Percentiles rank a stretch among this genome's conserved stretches.
These are phyloP conservation scores for Phialophora tarda DNA, from an alignment of 2,329 filamentous ascomycete genomes.

Conservation along the genomic window DNA sequence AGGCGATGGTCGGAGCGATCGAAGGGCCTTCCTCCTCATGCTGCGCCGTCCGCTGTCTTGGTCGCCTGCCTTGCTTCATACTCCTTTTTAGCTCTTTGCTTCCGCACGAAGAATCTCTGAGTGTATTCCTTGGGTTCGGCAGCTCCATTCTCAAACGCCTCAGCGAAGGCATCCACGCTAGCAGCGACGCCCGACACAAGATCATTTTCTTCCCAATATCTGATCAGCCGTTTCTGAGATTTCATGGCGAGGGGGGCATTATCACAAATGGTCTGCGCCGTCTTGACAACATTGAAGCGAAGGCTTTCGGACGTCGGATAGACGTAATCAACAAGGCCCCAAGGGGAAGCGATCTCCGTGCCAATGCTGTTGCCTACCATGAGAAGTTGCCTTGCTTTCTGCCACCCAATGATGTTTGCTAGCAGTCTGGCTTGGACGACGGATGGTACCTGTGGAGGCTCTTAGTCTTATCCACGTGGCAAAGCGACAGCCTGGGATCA, in stretches of 20 bases:
- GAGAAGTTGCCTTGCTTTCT: conserved; percentile 34
- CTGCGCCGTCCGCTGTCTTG: not conserved
- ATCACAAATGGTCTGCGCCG: conserved; percentile 6
- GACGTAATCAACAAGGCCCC: conserved; percentile 33
- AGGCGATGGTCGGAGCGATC: not conserved
- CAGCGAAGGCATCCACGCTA: conserved; percentile 42
- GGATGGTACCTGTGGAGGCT: conserved; percentile 26
- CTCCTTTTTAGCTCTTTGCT: conserved; percentile 2
- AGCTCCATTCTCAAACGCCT: conserved; percentile 26
- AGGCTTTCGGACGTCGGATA: not conserved
- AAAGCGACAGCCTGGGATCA: not conserved
- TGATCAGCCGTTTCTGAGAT: conserved; percentile 34
- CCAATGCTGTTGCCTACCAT: conserved; percentile 24
- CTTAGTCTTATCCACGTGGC: not conserved
- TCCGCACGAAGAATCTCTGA: conserved; percentile 15
- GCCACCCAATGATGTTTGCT: conserved; percentile 39
- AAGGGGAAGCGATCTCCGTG: conserved; percentile 16
- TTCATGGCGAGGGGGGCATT: conserved; percentile 25
- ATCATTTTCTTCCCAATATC: conserved; percentile 41
- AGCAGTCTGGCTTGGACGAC: conserved; percentile 37
- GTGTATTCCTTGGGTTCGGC: conserved; percentile 30
- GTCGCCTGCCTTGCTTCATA: not conserved
- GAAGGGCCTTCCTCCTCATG: not conserved
- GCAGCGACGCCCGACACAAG: conserved; percentile 39
- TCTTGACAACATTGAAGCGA: not conserved